Percentiles rank a stretch among this genome's conserved stretches.
Evolutionary conservation across 192 early-diverging fungal genomes (phyloP).

Genomic region (Coemansia sp.): DNA sequence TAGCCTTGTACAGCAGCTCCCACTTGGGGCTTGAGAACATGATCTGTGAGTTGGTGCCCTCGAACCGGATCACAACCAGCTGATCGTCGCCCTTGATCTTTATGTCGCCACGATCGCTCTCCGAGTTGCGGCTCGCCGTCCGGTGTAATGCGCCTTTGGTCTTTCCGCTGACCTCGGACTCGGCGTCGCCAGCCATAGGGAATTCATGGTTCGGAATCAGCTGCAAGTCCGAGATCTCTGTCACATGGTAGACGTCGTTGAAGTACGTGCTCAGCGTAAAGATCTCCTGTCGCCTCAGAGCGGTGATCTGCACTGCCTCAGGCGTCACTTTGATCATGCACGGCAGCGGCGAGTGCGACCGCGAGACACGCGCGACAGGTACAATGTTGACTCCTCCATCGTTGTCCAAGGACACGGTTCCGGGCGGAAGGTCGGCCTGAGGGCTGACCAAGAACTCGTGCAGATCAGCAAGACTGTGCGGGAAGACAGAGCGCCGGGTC

Average conservation of each 20-base stretch:
- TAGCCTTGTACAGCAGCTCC: slow-evolving; percentile 65
- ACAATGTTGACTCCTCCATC: slow-evolving; percentile 64
- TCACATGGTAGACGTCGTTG: slow-evolving; percentile 87
- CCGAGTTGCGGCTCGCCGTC: slow-evolving; percentile 54
- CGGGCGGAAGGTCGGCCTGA: slow-evolving; percentile 77
- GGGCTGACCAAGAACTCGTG: slow-evolving; percentile 69
- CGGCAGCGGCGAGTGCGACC: slow-evolving; percentile 64
- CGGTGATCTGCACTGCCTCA: slow-evolving; percentile 80
- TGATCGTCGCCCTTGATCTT: slow-evolving; percentile 25
- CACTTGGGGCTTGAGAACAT: slow-evolving; percentile 73
- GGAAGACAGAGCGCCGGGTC: slow-evolving; percentile 68
- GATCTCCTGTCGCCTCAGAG: slow-evolving; percentile 74
- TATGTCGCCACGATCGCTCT: slow-evolving; percentile 29
- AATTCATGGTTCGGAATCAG: slow-evolving; percentile 41
- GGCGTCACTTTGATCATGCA: slow-evolving; percentile 79
- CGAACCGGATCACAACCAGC: slow-evolving; percentile 79
- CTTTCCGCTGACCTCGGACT: slow-evolving; percentile 14
- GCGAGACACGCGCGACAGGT: slow-evolving; percentile 70
- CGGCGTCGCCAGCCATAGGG: slow-evolving; percentile 15
- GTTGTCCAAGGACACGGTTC: slow-evolving; percentile 72
- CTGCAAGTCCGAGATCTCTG: slow-evolving; percentile 73
- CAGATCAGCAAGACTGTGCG: slow-evolving; percentile 67
- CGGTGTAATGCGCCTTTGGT: slow-evolving; percentile 41
- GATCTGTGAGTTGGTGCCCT: slow-evolving; percentile 63
- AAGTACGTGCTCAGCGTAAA: slow-evolving; percentile 68